These are phyloP conservation scores for Termitomyces sp. DNA, from an alignment of 768 basidiomycete genomes.

Conservation along the genomic window DNA sequence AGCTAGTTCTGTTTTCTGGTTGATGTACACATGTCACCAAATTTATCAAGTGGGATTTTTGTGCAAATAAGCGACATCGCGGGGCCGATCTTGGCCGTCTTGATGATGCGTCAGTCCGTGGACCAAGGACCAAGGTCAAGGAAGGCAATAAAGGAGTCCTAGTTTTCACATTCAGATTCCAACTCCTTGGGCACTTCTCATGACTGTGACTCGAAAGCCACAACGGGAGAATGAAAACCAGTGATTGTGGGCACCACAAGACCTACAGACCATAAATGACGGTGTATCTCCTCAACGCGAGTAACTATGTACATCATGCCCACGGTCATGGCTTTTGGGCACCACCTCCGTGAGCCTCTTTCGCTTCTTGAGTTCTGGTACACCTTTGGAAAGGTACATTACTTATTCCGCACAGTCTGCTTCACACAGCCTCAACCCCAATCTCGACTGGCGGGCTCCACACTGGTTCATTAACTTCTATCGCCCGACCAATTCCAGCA, in stretches of 20 bases:
- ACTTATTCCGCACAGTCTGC: not conserved
- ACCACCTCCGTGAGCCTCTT: not conserved
- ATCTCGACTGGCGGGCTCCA: too few relatives aligned
- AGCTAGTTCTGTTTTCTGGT: not conserved
- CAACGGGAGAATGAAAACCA: not conserved
- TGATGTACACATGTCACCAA: not conserved
- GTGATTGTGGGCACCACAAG: not conserved
- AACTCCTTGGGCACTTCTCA: not conserved
- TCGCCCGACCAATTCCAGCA: not conserved
- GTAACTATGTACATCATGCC: too few relatives aligned
- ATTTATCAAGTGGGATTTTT: not conserved
- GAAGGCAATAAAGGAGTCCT: not conserved
- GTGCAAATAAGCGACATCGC: too few relatives aligned
- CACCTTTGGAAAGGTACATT: not conserved
- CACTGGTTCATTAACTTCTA: not conserved
- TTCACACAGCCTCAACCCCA: not conserved
- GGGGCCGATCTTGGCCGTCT: too few relatives aligned
- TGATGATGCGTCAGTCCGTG: not conserved
- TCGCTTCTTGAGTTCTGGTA: constrained; percentile 1
- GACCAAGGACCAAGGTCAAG: not conserved
- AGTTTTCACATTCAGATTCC: not conserved
- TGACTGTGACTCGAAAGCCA: not conserved
- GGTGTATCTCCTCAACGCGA: too few relatives aligned
- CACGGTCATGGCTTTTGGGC: not conserved
- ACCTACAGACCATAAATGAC: not conserved